phyloP scores from a whole-genome alignment of 345 rosid genomes.

The Camelina hispida region DNA sequence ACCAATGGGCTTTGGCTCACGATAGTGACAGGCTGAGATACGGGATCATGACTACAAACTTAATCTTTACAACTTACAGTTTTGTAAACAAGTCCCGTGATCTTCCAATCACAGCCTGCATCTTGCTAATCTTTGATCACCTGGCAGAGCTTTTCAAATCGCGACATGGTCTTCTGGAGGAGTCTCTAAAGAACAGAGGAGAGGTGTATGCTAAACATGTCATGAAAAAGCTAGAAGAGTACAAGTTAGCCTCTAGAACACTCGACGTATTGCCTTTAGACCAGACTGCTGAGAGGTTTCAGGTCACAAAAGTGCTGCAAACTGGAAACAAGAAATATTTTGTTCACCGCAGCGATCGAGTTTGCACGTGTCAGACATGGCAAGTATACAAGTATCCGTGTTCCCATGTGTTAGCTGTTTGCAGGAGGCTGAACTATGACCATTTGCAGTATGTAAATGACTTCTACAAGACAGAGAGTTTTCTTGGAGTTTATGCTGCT shows the following conservation, averaged over 20 bases:
- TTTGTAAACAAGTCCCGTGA: slow-evolving; percentile 3
- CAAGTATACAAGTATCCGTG: slow-evolving; percentile 12
- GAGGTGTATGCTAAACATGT: background rate
- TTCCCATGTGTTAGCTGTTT: slow-evolving; percentile 16
- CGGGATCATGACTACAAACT: background rate
- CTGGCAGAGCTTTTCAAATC: slow-evolving; percentile 12
- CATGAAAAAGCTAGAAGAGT: slow-evolving; percentile 22
- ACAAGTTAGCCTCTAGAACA: background rate
- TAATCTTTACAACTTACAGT: background rate
- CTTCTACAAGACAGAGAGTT: background rate
- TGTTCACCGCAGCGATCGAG: background rate
- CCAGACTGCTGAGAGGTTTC: background rate
- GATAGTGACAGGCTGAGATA: slow-evolving; percentile 1
- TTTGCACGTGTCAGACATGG: slow-evolving; percentile 7
- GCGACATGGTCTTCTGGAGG: background rate
- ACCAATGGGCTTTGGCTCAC: slow-evolving; percentile 9
- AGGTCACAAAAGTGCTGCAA: slow-evolving; percentile 16
- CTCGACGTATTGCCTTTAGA: slow-evolving; percentile 3
- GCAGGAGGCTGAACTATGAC: slow-evolving; percentile 15
- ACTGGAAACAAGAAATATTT: background rate
- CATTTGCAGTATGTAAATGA: slow-evolving; percentile 25
- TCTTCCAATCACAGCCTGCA: slow-evolving; percentile 19
- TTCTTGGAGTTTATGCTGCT: slow-evolving; percentile 11
- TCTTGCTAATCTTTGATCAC: slow-evolving; percentile 24
- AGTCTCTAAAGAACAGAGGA: background rate